These are phyloP conservation scores for Dactylellina parvicollis DNA, from an alignment of 2,329 filamentous ascomycete species.

Conservation along the genomic window DNA sequence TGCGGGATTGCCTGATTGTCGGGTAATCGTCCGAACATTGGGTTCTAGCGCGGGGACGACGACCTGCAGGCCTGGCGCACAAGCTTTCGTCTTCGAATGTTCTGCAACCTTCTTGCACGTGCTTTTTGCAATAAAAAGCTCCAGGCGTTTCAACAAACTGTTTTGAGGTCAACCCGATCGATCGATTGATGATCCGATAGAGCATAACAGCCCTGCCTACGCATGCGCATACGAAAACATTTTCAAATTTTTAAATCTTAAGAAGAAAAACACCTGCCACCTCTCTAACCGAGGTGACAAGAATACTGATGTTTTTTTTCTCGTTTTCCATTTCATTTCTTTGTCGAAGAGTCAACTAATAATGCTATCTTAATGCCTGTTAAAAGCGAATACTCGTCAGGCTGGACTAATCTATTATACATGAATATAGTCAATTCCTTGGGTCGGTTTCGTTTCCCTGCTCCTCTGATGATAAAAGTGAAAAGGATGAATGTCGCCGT, in stretches of 20 bases:
- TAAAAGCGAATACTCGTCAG: background rate
- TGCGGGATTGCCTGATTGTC: background rate
- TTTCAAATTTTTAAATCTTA: background rate
- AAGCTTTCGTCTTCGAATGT: too few species aligned
- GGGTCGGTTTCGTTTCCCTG: conserved; percentile 3
- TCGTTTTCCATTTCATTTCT: conserved; percentile 1
- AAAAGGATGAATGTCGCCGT: background rate
- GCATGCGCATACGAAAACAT: background rate
- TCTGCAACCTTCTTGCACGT: too few species aligned
- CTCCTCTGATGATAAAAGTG: conserved; percentile 10
- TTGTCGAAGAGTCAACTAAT: background rate
- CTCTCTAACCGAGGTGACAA: conserved; percentile 31
- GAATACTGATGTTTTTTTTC: conserved; percentile 13
- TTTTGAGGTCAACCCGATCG: too few species aligned
- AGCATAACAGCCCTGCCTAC: too few species aligned
- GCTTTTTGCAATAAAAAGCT: too few species aligned
- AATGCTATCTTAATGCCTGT: conserved; percentile 5
- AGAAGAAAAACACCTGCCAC: conserved; percentile 17
- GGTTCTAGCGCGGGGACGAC: background rate
- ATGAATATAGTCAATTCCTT: conserved; percentile 34
- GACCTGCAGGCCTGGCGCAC: background rate
- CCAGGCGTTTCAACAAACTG: too few species aligned
- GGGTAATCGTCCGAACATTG: conserved; percentile 8
- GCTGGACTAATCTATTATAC: conserved; percentile 48
- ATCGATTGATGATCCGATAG: too few species aligned